These are phyloP conservation scores for Luffa acutangula DNA, from an alignment of 306 rosid genomes.

Conservation along the genomic window DNA sequence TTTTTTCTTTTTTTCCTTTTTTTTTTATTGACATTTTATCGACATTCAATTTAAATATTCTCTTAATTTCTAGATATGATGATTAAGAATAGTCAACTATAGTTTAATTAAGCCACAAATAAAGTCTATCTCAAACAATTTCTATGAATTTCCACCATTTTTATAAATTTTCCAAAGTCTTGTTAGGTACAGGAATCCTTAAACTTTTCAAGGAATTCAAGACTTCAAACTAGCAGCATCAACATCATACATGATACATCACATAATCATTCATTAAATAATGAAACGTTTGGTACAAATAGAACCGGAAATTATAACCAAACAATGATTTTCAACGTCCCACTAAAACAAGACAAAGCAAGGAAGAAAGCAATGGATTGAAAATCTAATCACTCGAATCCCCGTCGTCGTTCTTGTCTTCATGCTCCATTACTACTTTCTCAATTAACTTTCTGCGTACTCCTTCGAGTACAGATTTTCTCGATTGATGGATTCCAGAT, in stretches of 20 bases:
- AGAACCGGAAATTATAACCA: neutral
- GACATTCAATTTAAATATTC: no score
- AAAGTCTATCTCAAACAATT: no score
- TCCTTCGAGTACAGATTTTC: conserved; percentile 66
- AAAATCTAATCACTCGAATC: conserved; percentile 62
- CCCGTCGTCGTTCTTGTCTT: conserved; percentile 49
- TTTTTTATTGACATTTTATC: no score
- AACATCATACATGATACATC: neutral
- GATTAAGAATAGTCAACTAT: no score
- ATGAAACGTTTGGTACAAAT: neutral
- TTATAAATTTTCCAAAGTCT: no score
- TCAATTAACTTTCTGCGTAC: conserved; percentile 70
- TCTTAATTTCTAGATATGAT: no score
- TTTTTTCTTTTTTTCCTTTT: no score
- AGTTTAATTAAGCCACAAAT: no score
- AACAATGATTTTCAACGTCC: neutral
- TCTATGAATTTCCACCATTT: no score
- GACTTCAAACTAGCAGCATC: neutral
- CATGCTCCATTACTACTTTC: conserved; percentile 70
- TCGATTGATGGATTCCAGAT: conserved; percentile 41
- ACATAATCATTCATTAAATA: neutral
- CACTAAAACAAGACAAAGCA: neutral
- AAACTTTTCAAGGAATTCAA: neutral
- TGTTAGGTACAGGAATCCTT: no score
- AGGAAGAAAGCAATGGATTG: neutral